A percentile compares a stretch with the other conserved stretches of the same genome.
These are phyloP conservation scores for Trypanosoma brucei DNA, from an alignment of 208 protist species.

Conservation along the genomic window DNA sequence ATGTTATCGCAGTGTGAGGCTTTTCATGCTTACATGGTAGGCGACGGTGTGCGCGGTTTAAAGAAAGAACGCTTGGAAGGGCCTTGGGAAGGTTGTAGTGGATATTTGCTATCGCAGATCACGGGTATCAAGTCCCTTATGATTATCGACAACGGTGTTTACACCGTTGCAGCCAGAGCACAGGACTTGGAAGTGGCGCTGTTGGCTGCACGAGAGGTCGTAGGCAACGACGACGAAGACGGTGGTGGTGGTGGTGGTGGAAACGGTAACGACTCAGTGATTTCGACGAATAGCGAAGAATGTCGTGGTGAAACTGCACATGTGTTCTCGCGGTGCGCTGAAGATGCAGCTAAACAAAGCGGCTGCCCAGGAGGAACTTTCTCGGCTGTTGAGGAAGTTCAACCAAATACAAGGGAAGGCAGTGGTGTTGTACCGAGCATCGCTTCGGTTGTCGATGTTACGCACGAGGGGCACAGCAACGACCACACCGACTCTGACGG, in stretches of 20 bases:
- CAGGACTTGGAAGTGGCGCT: conserved; percentile 84
- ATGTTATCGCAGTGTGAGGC: conserved; percentile 77
- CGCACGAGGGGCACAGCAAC: not conserved
- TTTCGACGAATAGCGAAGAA: not conserved
- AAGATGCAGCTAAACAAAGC: too few species aligned
- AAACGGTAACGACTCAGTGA: not conserved
- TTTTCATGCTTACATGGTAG: conserved; percentile 74
- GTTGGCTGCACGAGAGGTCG: conserved; percentile 65
- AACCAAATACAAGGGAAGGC: too few species aligned
- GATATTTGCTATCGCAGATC: conserved; percentile 68
- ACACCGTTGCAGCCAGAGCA: conserved; percentile 49
- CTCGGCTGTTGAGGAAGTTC: too few species aligned
- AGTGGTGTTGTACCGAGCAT: too few species aligned
- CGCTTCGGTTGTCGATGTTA: not conserved
- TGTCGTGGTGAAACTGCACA: too few species aligned
- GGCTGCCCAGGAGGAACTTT: too few species aligned
- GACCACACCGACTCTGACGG: conserved; percentile 25
- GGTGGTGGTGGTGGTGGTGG: conserved; percentile 1
- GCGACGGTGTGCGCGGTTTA: conserved; percentile 56
- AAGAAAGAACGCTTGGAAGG: conserved; percentile 42
- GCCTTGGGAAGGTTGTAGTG: conserved; percentile 71
- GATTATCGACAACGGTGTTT: conserved; percentile 79
- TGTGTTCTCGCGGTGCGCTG: too few species aligned
- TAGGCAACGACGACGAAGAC: conserved; percentile 32
- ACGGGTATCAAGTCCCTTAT: conserved; percentile 73